A percentile compares a stretch with the other conserved stretches of the same genome.
Conservation (phyloP, 768 basidiomycete species). For the Glaciozyma martinii region DNA sequence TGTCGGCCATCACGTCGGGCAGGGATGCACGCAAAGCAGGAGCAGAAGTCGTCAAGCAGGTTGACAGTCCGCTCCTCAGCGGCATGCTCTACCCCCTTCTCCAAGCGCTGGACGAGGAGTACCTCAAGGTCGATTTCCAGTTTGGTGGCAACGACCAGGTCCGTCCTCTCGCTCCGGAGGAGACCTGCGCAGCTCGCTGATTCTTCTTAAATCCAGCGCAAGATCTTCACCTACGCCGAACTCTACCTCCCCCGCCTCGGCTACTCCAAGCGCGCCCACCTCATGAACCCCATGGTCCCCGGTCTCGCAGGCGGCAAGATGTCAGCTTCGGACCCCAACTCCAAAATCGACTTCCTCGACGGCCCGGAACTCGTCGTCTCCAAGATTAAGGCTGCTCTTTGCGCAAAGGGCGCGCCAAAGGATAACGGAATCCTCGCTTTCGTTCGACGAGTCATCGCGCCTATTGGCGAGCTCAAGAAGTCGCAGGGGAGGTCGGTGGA, state of each 20-base stretch:
- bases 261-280: conserved; percentile 85
- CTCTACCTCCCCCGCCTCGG: conserved; percentile 87
- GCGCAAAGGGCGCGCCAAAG: conserved; percentile 78
- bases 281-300: conserved; percentile 93
- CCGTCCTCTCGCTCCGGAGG: conserved; percentile 24
- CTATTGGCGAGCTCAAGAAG: conserved; percentile 39
- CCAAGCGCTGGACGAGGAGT: conserved; percentile 95
- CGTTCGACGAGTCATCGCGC: conserved; percentile 43
- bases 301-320: conserved; percentile 63
- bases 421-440: conserved; percentile 60
- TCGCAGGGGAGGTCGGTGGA: conserved; percentile 14
- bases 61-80: conserved; percentile 61
- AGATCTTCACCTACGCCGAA: conserved; percentile 98
- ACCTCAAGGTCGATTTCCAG: conserved; percentile 91
- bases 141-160: conserved; percentile 98
- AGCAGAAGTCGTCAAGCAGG: conserved; percentile 97
- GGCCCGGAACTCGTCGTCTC: conserved; percentile 67
- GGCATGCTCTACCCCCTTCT: conserved; percentile 91
- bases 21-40: conserved; percentile 98
- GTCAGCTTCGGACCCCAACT: conserved; percentile 95
- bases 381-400: conserved; percentile 87
- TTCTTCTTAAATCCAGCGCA: conserved; percentile 52
- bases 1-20: conserved; percentile 83
- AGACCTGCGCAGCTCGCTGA: neutral
- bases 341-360: conserved; percentile 97